Evolutionary conservation across 495 filamentous ascomycete genomes (phyloP), one percentile per base, ranked within the genome.

Genomic region (Hypoxylon fuscum): DNA sequence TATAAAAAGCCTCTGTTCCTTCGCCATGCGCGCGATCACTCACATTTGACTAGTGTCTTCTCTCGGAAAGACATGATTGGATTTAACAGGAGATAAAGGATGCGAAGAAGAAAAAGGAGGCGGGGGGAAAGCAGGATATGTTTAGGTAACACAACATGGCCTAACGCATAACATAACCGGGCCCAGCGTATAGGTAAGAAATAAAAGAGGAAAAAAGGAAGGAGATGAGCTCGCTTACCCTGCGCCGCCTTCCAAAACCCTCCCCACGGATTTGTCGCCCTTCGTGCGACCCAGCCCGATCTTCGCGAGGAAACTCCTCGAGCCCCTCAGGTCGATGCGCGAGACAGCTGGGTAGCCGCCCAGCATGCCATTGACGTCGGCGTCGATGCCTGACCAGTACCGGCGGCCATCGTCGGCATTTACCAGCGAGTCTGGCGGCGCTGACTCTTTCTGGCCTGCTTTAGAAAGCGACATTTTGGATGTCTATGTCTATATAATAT

Each of bases 381-480:
- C 81, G n/a, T 86, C 77, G 56, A 91, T 77, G 59, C 79, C 75
- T 66, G 85, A 82, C 93, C 92, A 96, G 82, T 96, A 96, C n/a
- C 70, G 66, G 8, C 85, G 72, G 25, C 84, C 74, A 51, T 81
- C 78, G 29, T 78, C 72, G 56, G 78, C 74, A 68, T 79, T 76
- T 68, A 88, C 87, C 5, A 67, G 55, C 8, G 82, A 70, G 69
- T 87, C 85, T 35, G 73, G 51, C 15, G 40, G 11, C 21, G 42
- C 14, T 1, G 15, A 10, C 17, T 41, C 18, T 11, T 10, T 18
- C 5, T 40, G 8, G 5, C 34, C 21, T 21, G 50, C 21, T n/a
- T n/a, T n/a, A n/a, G n/a, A n/a, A 7, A 15, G 44, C 23, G 62
- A 34, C 51, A 60, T 66, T 9, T 20, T 55, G 35, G 5, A 15